These are phyloP conservation scores for Allantophomopsis cytisporea DNA, from an alignment of 2,329 filamentous ascomycete genomes.

Conservation along the genomic window DNA sequence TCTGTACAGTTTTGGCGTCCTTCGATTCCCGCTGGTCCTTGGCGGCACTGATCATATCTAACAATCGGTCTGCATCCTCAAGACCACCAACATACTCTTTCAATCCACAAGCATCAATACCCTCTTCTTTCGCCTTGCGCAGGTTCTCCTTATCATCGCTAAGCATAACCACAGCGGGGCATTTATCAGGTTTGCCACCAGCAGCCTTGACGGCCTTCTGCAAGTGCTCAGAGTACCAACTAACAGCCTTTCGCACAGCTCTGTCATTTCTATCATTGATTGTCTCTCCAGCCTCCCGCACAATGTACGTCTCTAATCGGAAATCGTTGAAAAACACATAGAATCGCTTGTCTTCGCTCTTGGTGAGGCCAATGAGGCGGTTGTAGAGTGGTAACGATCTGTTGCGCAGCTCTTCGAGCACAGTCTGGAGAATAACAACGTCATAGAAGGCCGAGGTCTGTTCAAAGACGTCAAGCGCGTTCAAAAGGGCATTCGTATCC, in stretches of 20 bases:
- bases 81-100: conserved; percentile 72
- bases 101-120: conserved; percentile 54
- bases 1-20: conserved; percentile 48
- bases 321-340: conserved; percentile 99
- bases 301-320: conserved; percentile 77
- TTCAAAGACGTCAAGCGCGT: conserved; percentile 95
- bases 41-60: conserved; percentile 85
- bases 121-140: conserved; percentile 64
- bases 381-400: conserved; percentile 91
- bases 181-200: conserved; percentile 33
- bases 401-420: conserved; percentile 91
- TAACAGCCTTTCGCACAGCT: conserved; percentile 71
- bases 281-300: conserved; percentile 60
- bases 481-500: conserved; percentile 90
- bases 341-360: conserved; percentile 92
- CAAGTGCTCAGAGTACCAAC: conserved; percentile 85
- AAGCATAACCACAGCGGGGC: conserved; percentile 79
- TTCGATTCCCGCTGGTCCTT: conserved; percentile 53
- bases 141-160: conserved; percentile 87
- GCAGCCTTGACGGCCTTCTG: conserved; percentile 40
- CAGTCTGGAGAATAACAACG: conserved; percentile 91
- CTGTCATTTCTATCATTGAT: conserved; percentile 97
- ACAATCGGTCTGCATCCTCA: conserved; percentile 68
- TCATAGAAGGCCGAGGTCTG: conserved; percentile 86
- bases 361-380: conserved; percentile 76